Evolutionary conservation across 257 asterid genomes (phyloP).

Genomic region (Euphrasia confusa): DNA sequence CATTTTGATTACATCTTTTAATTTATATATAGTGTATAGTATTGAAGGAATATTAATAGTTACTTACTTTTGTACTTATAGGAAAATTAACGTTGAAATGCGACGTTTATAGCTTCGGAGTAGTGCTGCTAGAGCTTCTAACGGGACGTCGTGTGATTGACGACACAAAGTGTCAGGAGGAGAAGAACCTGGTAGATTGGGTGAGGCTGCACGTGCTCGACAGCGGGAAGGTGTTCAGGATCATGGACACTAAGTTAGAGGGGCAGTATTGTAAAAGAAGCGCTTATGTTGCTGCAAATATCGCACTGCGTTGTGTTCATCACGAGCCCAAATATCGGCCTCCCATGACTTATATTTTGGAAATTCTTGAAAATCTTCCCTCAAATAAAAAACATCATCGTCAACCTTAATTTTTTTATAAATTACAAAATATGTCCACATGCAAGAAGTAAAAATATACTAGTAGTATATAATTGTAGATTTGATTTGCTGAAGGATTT

Average conservation of each 20-base stretch:
- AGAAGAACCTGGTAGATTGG: constrained; percentile 39
- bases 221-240: constrained; percentile 36
- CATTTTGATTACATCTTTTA: not conserved
- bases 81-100: constrained; percentile 43
- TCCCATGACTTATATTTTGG: constrained; percentile 47
- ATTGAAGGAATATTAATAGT: too few species aligned
- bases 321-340: constrained; percentile 46
- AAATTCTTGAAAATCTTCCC: constrained; percentile 49
- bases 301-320: constrained; percentile 43
- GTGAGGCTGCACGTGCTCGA: constrained; percentile 36
- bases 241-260: constrained; percentile 49
- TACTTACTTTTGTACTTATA: not conserved
- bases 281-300: constrained; percentile 46
- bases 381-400: constrained; percentile 29
- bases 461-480: too few species aligned
- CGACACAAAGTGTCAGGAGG: constrained; percentile 37
- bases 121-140: constrained; percentile 44
- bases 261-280: constrained; percentile 50
- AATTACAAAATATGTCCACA: too few species aligned
- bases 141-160: constrained; percentile 47
- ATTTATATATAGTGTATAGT: too few species aligned
- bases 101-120: constrained; percentile 49
- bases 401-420: not conserved
- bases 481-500: too few species aligned
- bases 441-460: too few species aligned